These are phyloP conservation scores for Brassica carinata DNA, from an alignment of 345 rosid species.

Conservation along the genomic window DNA sequence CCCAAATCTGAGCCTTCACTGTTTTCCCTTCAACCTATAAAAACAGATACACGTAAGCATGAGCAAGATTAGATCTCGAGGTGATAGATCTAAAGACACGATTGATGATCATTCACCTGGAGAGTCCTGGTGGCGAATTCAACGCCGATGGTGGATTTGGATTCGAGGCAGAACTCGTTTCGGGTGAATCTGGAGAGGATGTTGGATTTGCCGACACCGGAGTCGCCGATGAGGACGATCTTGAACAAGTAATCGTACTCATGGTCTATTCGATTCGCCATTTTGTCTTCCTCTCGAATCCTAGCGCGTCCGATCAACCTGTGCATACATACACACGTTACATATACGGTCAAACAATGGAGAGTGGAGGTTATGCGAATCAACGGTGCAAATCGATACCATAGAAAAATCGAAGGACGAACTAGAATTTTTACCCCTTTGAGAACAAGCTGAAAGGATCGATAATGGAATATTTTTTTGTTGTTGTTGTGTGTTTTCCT, in stretches of 20 bases:
- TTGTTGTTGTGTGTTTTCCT: not conserved
- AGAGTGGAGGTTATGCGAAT: not conserved
- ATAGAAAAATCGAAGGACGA: not conserved
- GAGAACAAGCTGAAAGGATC: constrained; percentile 20
- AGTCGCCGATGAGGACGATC: constrained; percentile 80
- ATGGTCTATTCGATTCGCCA: constrained; percentile 61
- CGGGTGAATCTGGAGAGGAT: constrained; percentile 73
- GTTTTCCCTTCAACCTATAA: constrained; percentile 73
- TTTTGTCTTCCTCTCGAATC: constrained; percentile 21
- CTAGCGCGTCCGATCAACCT: constrained; percentile 31
- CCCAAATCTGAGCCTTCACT: constrained; percentile 89
- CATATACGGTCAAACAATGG: constrained; percentile 14
- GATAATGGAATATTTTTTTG: constrained; percentile 7
- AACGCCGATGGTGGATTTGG: constrained; percentile 75
- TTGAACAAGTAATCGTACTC: constrained; percentile 74
- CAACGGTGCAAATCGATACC: not conserved
- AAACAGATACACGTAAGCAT: constrained; percentile 13
- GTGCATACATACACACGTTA: not conserved
- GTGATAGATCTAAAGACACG: not conserved
- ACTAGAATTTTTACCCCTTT: constrained; percentile 23
- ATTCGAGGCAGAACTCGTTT: constrained; percentile 70
- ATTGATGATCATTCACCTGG: constrained; percentile 32
- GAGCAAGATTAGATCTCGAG: not conserved
- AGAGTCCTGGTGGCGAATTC: constrained; percentile 72
- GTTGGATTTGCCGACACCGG: constrained; percentile 82